Evolutionary conservation across 768 basidiomycete species (phyloP), one percentile per base, ranked within the genome.

Genomic region (Plicaturopsis crispa): DNA sequence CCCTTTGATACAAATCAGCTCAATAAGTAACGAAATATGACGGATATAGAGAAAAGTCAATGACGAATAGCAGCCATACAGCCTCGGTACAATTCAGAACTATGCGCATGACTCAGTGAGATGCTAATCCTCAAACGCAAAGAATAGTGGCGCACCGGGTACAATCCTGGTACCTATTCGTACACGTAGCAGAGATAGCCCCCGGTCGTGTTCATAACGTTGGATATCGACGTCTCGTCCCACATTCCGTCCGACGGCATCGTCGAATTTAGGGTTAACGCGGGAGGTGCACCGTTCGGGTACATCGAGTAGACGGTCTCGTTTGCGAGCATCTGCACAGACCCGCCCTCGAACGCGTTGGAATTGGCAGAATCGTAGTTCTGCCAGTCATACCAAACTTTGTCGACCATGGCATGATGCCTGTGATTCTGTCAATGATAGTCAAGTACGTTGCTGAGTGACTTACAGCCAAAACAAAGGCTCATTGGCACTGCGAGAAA

Each of bases 361-460:
- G 40, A 43, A 44, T 57, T 63, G 8, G 31, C 35, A 2, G 43
- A 20, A 39, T 56, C 31, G 8, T 39, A 39, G 36, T 41, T 40
- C 34, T 64, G 62, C 62, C 62, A 63, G 35, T 62, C 55, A 35
- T 34, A 60, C 62, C 62, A 64, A 12, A 63, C 38, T 39, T 60
- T 60, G 45, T 63, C 62, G 34, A 64, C 46, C 60, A 61, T 62
- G n/a, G n/a, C n/a, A n/a, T n/a, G n/a, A n/a, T 55, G 55, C 39
- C 22, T 13, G 6, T 13, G 13, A 26, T 5, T n/a, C 19, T 17
- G 14, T 11, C 5, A 5, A 12, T 4, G 7, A 28, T n/a, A 19
- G 11, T n/a, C 31, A 21, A 31, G 37, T 18, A n/a, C 4, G n/a
- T n/a, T n/a, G n/a, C n/a, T n/a, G n/a, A n/a, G n/a, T n/a, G n/a